These are phyloP conservation scores for Cryptosporidium meleagridis DNA, from an alignment of 169 alveolate genomes.

Conservation along the genomic window DNA sequence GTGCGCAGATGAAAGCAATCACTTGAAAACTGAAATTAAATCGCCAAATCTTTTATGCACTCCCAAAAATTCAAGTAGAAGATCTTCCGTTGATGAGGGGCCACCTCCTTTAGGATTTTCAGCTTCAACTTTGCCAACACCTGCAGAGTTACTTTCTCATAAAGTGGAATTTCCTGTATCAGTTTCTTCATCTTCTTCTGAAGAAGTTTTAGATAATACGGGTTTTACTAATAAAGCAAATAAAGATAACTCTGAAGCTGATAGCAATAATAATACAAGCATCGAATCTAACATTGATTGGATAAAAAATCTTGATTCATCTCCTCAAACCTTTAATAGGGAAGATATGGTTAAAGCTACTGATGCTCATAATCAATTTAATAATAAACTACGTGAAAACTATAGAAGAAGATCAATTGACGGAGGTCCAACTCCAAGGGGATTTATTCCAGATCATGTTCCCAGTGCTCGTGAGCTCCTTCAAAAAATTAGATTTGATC, in stretches of 20 bases:
- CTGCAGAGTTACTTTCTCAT: slow-evolving; percentile 72
- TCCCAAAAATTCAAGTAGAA: slow-evolving; percentile 63
- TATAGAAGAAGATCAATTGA: slow-evolving; percentile 67
- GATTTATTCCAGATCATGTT: slow-evolving; percentile 75
- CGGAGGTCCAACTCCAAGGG: slow-evolving; percentile 75
- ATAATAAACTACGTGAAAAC: slow-evolving; percentile 54
- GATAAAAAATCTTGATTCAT: slow-evolving; percentile 25
- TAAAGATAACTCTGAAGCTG: neutral
- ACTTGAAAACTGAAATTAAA: neutral
- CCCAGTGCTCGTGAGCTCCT: slow-evolving; percentile 75
- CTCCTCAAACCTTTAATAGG: neutral
- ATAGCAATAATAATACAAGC: neutral
- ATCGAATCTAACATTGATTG: neutral
- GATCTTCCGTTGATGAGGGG: slow-evolving; percentile 73
- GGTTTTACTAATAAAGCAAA: neutral
- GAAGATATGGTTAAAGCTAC: neutral
- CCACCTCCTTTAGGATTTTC: slow-evolving; percentile 72
- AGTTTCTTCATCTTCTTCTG: slow-evolving; percentile 56
- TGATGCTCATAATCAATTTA: slow-evolving; percentile 28
- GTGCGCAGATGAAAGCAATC: neutral
- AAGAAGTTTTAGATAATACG: neutral
- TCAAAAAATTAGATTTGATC: slow-evolving; percentile 72
- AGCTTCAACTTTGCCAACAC: slow-evolving; percentile 59
- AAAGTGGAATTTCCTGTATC: slow-evolving; percentile 53
- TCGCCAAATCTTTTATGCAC: neutral